These are phyloP conservation scores for Xylaria sp. DNA, from an alignment of 2,329 filamentous ascomycete species.

Conservation along the genomic window DNA sequence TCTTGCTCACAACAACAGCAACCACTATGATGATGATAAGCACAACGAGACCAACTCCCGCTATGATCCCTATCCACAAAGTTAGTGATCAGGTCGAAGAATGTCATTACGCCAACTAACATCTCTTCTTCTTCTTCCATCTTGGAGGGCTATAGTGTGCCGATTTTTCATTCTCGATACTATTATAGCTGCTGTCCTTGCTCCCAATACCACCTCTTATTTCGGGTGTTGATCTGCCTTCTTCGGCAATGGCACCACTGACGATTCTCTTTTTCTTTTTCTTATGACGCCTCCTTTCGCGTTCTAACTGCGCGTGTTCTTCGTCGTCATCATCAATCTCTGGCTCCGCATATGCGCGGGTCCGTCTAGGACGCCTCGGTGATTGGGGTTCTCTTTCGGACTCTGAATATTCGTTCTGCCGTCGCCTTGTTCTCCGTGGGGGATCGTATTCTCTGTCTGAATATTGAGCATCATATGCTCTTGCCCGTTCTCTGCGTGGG, in stretches of 20 bases:
- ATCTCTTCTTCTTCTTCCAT: slow-evolving; percentile 67
- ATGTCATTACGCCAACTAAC: slow-evolving; percentile 56
- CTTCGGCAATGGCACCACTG: slow-evolving; percentile 75
- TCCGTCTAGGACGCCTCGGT: slow-evolving; percentile 39
- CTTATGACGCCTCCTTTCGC: slow-evolving; percentile 50
- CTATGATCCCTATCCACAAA: slow-evolving; percentile 63
- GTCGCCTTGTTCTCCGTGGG: slow-evolving; percentile 39
- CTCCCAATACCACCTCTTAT: slow-evolving; percentile 55
- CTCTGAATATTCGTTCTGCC: slow-evolving; percentile 38
- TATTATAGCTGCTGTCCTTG: slow-evolving; percentile 58
- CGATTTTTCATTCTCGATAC: slow-evolving; percentile 60
- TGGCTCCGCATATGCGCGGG: slow-evolving; percentile 32
- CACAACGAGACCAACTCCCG: slow-evolving; percentile 63
- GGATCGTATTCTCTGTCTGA: slow-evolving; percentile 43
- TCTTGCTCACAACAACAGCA: slow-evolving; percentile 73
- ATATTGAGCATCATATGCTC: slow-evolving; percentile 33
- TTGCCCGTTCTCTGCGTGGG: slow-evolving; percentile 41
- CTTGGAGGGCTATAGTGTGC: slow-evolving; percentile 54
- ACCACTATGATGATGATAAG: slow-evolving; percentile 75
- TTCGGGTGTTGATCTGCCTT: slow-evolving; percentile 61
- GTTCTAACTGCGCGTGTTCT: slow-evolving; percentile 30
- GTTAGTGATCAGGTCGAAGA: slow-evolving; percentile 26
- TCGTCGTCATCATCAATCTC: slow-evolving; percentile 39
- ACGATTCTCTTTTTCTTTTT: slow-evolving; percentile 70
- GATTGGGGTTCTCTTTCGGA: slow-evolving; percentile 42